These are phyloP conservation scores for Cordyceps javanica DNA, from an alignment of 2,329 filamentous ascomycete species.

Conservation along the genomic window DNA sequence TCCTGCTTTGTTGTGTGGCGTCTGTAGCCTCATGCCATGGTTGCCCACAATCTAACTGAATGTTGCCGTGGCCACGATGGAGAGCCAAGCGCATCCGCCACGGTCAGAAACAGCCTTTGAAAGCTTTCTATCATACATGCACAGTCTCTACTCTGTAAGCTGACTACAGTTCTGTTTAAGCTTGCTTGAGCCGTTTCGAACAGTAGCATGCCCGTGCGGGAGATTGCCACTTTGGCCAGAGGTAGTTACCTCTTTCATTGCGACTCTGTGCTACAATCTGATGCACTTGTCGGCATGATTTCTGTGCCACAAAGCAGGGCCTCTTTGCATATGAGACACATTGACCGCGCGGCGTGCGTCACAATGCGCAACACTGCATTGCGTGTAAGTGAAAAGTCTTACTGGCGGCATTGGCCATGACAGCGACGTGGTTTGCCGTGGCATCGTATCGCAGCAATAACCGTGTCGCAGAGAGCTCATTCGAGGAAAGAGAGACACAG, in stretches of 20 bases:
- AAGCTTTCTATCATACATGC: neutral
- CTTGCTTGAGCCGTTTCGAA: neutral
- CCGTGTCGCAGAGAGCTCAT: neutral
- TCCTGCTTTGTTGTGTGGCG: neutral
- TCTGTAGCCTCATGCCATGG: neutral
- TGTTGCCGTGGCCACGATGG: neutral
- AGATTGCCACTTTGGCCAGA: neutral
- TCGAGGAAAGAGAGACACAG: neutral
- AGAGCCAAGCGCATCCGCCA: neutral
- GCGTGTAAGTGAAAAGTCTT: neutral
- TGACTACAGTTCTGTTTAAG: constrained; percentile 7
- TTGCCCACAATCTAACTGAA: neutral
- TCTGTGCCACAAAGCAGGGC: neutral
- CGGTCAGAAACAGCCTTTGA: neutral
- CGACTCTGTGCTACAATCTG: neutral
- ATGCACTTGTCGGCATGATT: neutral
- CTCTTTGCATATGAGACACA: constrained; percentile 5
- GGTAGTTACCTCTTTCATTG: neutral
- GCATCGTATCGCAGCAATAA: neutral
- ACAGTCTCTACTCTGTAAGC: neutral
- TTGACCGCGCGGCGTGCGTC: constrained; percentile 3
- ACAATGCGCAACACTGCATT: constrained; percentile 3
- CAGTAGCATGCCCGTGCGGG: neutral
- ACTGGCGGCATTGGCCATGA: neutral
- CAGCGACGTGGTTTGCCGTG: neutral